A percentile compares a stretch with the other conserved stretches of the same genome.
Evolutionary conservation across 495 filamentous ascomycete genomes (phyloP).

Genomic region (Xylaria cubensis): DNA sequence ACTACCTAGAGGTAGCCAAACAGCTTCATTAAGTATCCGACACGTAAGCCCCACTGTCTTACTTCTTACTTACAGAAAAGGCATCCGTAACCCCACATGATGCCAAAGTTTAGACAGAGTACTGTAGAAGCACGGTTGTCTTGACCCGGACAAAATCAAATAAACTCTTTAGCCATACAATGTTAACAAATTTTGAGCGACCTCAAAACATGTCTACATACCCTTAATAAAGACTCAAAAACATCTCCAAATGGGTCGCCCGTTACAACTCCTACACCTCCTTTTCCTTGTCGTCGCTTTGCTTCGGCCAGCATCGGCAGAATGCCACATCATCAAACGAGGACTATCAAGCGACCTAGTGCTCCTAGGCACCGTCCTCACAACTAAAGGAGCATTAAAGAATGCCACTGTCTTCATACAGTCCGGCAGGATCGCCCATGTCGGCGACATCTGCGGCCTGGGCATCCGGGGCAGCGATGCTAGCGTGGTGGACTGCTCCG

Average conservation of each 20-base stretch:
- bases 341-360: conserved; percentile 28
- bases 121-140: neutral
- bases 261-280: neutral
- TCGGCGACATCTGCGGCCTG: conserved; percentile 21
- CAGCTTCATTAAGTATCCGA: neutral
- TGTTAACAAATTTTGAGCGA: neutral
- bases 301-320: neutral
- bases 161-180: too few species aligned
- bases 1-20: neutral
- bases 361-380: conserved; percentile 26
- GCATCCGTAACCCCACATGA: neutral
- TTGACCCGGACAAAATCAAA: too few species aligned
- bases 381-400: neutral
- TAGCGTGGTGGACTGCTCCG: conserved; percentile 53
- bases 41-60: neutral
- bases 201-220: neutral
- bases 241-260: neutral
- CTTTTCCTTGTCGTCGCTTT: neutral
- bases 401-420: conserved; percentile 25
- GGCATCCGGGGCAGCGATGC: conserved; percentile 26
- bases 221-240: neutral
- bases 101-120: neutral
- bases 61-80: neutral
- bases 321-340: conserved; percentile 18
- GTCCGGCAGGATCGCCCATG: conserved; percentile 23